These are phyloP conservation scores for Calonectria pseudoreteaudii DNA, from an alignment of 2,329 filamentous ascomycete species.

Conservation along the genomic window DNA sequence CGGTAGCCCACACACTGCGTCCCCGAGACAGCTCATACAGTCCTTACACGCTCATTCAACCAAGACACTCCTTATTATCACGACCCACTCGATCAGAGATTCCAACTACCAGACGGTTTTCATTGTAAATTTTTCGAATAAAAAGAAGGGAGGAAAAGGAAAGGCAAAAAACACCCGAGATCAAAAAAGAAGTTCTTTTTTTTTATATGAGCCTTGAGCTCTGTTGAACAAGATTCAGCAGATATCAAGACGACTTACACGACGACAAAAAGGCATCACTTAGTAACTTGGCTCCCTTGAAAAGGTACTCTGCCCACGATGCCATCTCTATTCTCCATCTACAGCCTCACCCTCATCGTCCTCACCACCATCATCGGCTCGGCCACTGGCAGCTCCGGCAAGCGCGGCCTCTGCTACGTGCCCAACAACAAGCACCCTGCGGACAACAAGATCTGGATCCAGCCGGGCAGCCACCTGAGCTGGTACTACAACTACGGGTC, in stretches of 20 bases:
- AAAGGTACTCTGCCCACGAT: conserved; percentile 15
- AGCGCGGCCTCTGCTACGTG: conserved; percentile 81
- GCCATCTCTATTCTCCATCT: conserved; percentile 22
- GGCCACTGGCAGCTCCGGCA: conserved; percentile 54
- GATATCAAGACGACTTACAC: neutral
- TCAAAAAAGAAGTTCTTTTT: no score
- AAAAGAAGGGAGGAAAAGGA: neutral
- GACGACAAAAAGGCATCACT: neutral
- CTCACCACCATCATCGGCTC: conserved; percentile 38
- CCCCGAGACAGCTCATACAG: neutral
- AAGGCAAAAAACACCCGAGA: neutral
- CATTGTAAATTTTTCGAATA: neutral
- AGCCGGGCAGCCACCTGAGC: conserved; percentile 68
- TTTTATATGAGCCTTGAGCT: neutral
- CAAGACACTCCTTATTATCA: neutral
- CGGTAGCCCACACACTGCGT: neutral
- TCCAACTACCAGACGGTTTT: neutral
- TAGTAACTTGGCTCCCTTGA: neutral
- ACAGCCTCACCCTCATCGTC: conserved; percentile 29
- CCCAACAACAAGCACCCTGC: conserved; percentile 63
- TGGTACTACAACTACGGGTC: conserved; percentile 89
- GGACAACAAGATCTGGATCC: conserved; percentile 76
- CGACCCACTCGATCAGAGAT: neutral
- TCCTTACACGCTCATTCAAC: neutral
- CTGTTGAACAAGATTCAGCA: neutral